Base-by-base conservation (phyloP, 1,139 yeast species). In the Arxiozyma heterogenica region DNA sequence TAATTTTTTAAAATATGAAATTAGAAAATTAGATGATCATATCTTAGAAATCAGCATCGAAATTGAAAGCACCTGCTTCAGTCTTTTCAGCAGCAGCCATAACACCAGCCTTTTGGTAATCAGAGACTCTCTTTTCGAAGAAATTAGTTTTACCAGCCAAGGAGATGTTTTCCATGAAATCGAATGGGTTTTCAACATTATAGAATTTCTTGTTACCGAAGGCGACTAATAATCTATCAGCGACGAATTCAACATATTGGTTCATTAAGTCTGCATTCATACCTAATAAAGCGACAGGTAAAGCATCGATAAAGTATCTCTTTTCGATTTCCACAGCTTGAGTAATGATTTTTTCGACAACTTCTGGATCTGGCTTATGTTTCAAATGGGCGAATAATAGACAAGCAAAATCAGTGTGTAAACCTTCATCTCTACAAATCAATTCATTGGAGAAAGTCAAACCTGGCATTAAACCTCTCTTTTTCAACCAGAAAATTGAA, bases 21-120 rank as follows among this genome's bases (percentile, higher is more conserved):
- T n/a, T n/a, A n/a, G n/a, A n/a, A n/a, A n/a, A n/a, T n/a, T n/a
- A n/a, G n/a, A n/a, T n/a, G n/a, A n/a, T n/a, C n/a, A n/a, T n/a
- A n/a, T n/a, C n/a, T 70, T 71, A 78, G 64, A 77, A 78, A 59
- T 77, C 82, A 60, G 77, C 81, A 61, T 77, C 78, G 57, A 78
- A 76, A 50, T 74, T 67, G 65, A 78, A 76, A 47, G 78, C 76
- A 62, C 78, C 80, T 50, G 69, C 65, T 57, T 69, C 72, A 51
- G 72, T 64, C 59, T 72, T 76, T 54, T 67, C 63, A 51, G 79
- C 69, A 51, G 75, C 73, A 54, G 86, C 91, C 95, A 93, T 93
- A 66, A 93, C 98, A 76, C 98, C 98, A 54, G 98, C 98, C 78
- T 93, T 93, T 77, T 93, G 98, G 76, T 93, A 93, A 75, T 93